Base-by-base conservation (phyloP, 768 basidiomycete species). In the Pleurotus citrinopileatus region DNA sequence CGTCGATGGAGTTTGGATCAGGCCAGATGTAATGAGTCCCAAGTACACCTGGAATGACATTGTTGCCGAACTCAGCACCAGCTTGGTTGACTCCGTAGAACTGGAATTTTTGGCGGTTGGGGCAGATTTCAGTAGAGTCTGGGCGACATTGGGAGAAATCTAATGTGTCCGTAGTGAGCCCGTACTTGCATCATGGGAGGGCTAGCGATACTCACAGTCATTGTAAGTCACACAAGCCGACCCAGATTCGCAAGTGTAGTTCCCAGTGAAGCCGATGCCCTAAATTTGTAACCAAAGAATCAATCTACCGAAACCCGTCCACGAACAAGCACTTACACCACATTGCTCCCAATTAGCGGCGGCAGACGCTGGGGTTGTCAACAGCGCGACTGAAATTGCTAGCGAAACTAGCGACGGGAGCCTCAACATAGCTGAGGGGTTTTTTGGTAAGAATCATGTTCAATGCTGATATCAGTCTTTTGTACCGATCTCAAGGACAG, bases 81-180 rank as follows among this genome's bases (percentile, higher is more conserved):
- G 80, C 76, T 64, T 84, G 66, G 66, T 81, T 84, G 37, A 84
- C 82, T 64, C 83, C 84, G 57, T 83, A 83, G 71, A 67, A 82
- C 61, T 76, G 70, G 75, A 86, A 84, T 64, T 82, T 83, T 45
- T 78, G 81, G 23, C 70, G 55, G 47, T 65, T 69, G 34, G 60
- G 65, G 36, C 55, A 27, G 7, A 29, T 60, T 20, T 63, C 58
- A 9, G 62, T 59, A 46, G 70, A 55, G 8, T 26, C 46, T 12
- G 46, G 46, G 23, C 25, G 23, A 15, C 46, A 47, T 20, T 47
- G 46, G 4, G 46, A 47, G 46, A 25, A 47, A 26, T 29, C 46
- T 47, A 29, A 9, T 25, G 22, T 26, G 44, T 19, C 10, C 7
- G 17, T 12, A 47, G 22, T 9, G 17, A 3, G n/a, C 27, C 26